phyloP scores from a whole-genome alignment of 1,284 basidiomycete genomes.

The Hemileia vastatrix region DNA sequence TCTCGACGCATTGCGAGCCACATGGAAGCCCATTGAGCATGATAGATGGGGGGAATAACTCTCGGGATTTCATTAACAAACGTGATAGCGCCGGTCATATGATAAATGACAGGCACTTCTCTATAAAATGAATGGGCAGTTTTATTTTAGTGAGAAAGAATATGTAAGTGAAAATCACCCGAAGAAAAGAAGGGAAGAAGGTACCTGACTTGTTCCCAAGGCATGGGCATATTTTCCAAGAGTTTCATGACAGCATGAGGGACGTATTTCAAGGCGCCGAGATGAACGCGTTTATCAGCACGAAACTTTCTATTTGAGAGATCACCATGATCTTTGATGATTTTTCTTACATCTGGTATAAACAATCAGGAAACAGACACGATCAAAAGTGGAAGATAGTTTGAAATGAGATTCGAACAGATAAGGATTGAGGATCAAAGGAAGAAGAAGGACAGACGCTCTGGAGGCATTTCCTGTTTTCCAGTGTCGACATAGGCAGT shows the following conservation, averaged over 20 bases:
- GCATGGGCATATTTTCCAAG: constrained; percentile 96
- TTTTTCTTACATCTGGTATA: constrained; percentile 36
- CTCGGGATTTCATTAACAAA: constrained; percentile 98
- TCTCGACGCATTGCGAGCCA: constrained; percentile 99
- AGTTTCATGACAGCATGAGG: constrained; percentile 99
- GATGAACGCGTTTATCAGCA: constrained; percentile 96
- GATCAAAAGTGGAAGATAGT: constrained; percentile 48
- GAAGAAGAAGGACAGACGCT: constrained; percentile 95
- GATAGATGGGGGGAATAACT: constrained; percentile 93
- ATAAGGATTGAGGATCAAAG: constrained; percentile 95
- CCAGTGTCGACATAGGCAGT: constrained; percentile 84
- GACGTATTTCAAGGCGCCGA: constrained; percentile 96
- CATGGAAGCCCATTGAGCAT: constrained; percentile 99
- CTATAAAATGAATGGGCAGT: constrained; percentile 46
- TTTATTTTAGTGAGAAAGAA: neutral
- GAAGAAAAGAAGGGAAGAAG: constrained; percentile 3
- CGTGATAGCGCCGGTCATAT: constrained; percentile 99
- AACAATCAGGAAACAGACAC: constrained; percentile 41
- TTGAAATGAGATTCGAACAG: constrained; percentile 49
- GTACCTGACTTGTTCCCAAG: constrained; percentile 62
- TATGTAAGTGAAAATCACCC: constrained; percentile 50
- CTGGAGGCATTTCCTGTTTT: constrained; percentile 62
- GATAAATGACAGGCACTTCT: constrained; percentile 91
- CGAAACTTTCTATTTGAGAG: constrained; percentile 57
- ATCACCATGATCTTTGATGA: constrained; percentile 46